Conservation (phyloP, 768 basidiomycete species). For the Boletus subcaerulescens region DNA sequence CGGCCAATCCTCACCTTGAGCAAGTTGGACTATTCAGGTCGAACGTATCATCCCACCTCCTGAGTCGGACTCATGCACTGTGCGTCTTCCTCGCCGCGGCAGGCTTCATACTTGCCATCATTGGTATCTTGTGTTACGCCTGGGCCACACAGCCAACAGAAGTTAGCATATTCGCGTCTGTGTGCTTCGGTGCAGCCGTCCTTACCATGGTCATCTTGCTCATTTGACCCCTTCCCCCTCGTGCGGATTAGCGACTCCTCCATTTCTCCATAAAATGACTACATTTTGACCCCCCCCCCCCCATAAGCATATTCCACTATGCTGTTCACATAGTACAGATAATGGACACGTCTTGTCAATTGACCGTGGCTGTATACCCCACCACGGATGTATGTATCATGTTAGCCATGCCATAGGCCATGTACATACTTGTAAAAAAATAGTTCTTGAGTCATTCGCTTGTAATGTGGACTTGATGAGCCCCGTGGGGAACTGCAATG, state of each 20-base stretch:
- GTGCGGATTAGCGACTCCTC: background rate
- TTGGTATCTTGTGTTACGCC: slow-evolving; percentile 49
- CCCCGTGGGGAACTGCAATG: too few relatives aligned
- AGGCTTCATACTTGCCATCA: slow-evolving; percentile 50
- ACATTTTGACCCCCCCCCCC: too few relatives aligned
- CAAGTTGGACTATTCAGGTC: slow-evolving; percentile 46
- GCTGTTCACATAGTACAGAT: too few relatives aligned
- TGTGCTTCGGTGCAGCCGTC: slow-evolving; percentile 37
- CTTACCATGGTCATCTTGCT: slow-evolving; percentile 18
- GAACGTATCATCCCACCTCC: slow-evolving; percentile 41
- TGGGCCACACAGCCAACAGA: slow-evolving; percentile 47
- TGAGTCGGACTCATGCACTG: slow-evolving; percentile 47
- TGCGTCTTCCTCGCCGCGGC: slow-evolving; percentile 45
- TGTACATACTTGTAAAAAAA: too few relatives aligned
- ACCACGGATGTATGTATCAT: too few relatives aligned
- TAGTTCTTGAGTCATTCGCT: too few relatives aligned
- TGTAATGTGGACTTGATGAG: too few relatives aligned
- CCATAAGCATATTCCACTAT: too few relatives aligned
- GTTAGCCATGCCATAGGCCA: too few relatives aligned
- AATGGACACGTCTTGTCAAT: too few relatives aligned
- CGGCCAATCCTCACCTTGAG: slow-evolving; percentile 48
- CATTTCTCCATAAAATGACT: too few relatives aligned
- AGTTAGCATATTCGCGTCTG: slow-evolving; percentile 43
- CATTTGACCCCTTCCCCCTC: background rate
- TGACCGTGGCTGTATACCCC: too few relatives aligned